These are phyloP conservation scores for Clarireedia paspali DNA, from an alignment of 2,329 filamentous ascomycete genomes.

Conservation along the genomic window DNA sequence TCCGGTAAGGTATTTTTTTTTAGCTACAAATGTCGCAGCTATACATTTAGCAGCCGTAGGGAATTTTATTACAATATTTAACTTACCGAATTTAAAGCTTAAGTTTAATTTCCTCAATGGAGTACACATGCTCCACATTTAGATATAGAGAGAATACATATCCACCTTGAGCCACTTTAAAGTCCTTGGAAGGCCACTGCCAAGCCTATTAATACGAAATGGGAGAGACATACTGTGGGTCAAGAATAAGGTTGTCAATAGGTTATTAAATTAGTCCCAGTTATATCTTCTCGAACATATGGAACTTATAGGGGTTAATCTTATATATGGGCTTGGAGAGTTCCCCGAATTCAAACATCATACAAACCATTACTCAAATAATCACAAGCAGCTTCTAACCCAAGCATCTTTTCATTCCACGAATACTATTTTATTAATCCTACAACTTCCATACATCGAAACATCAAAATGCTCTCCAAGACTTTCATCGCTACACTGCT, in stretches of 20 bases:
- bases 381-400: neutral
- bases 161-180: neutral
- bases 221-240: neutral
- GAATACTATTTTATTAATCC: neutral
- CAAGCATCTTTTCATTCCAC: neutral
- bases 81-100: too few relatives aligned
- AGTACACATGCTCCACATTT: neutral
- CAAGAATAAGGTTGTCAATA: neutral
- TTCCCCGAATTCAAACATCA: neutral
- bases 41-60: too few relatives aligned
- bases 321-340: constrained; percentile 1
- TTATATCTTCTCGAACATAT: neutral
- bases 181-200: neutral
- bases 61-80: too few relatives aligned
- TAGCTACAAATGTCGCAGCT: too few relatives aligned
- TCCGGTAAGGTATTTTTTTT: too few relatives aligned
- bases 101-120: too few relatives aligned
- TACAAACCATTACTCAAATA: neutral
- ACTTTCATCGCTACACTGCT: constrained; percentile 9
- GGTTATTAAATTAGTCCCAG: neutral
- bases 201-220: neutral
- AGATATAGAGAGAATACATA: neutral
- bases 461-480: constrained; percentile 12
- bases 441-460: neutral
- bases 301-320: neutral